These are phyloP conservation scores for Trichoderma sp. DNA, from an alignment of 2,329 filamentous ascomycete genomes.

Conservation along the genomic window DNA sequence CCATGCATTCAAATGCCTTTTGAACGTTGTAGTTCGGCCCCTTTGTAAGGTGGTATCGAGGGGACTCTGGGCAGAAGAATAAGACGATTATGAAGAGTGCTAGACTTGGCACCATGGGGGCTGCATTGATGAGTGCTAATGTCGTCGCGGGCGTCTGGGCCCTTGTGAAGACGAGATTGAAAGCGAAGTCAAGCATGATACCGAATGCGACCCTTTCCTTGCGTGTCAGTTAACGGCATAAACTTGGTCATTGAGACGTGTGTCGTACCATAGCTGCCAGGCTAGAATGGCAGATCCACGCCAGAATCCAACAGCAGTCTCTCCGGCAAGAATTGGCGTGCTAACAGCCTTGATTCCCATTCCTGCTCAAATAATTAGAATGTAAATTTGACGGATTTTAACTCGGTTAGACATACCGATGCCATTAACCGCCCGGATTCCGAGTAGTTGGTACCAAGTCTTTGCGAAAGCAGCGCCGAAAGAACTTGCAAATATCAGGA, in stretches of 20 bases:
- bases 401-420: constrained; percentile 31
- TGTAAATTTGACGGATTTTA: constrained; percentile 13
- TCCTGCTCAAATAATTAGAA: constrained; percentile 26
- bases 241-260: background rate
- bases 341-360: constrained; percentile 51
- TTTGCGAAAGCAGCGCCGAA: constrained; percentile 35
- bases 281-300: constrained; percentile 45
- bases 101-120: constrained; percentile 38
- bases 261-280: constrained; percentile 43
- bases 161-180: constrained; percentile 38
- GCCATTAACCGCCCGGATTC: constrained; percentile 38
- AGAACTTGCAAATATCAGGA: constrained; percentile 40
- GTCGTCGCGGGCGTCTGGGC: constrained; percentile 21
- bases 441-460: constrained; percentile 34
- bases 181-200: constrained; percentile 35
- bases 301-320: constrained; percentile 47
- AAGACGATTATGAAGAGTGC: constrained; percentile 33
- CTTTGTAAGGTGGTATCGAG: constrained; percentile 41
- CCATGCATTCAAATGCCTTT: constrained; percentile 37
- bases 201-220: constrained; percentile 33
- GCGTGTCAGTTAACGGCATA: constrained; percentile 14
- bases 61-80: constrained; percentile 41
- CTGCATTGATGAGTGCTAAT: constrained; percentile 36
- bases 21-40: constrained; percentile 37
- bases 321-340: constrained; percentile 45